Evolutionary conservation across 2,329 filamentous ascomycete species (phyloP).

Genomic region (Camillea tinctor): DNA sequence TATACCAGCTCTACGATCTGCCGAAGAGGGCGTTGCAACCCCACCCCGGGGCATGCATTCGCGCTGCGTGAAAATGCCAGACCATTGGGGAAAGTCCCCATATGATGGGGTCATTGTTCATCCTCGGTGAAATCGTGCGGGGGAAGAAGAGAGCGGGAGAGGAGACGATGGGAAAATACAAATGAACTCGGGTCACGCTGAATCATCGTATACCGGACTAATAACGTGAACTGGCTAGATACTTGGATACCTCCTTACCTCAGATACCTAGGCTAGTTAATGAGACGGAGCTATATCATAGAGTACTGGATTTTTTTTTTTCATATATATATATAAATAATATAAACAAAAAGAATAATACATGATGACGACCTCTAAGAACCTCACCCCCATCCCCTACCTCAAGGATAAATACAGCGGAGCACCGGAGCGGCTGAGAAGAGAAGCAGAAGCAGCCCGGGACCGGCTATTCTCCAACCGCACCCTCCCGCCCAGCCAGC

Average conservation of each 20-base stretch:
- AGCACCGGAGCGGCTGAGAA: conserved; percentile 21
- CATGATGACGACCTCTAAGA: conserved; percentile 8
- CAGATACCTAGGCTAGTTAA: not conserved
- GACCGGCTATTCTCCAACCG: conserved; percentile 22
- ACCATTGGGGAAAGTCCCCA: not conserved
- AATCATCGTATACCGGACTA: not conserved
- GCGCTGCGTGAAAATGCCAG: not conserved
- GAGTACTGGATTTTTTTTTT: too few relatives aligned
- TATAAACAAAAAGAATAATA: not conserved
- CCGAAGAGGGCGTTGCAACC: not conserved
- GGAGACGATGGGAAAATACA: not conserved
- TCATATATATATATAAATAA: too few relatives aligned
- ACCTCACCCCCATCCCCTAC: conserved; percentile 11
- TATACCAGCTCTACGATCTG: not conserved
- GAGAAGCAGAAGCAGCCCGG: conserved; percentile 22
- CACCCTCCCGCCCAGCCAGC: conserved; percentile 20
- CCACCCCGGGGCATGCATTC: not conserved
- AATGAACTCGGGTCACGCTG: not conserved
- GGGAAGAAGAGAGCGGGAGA: too few relatives aligned
- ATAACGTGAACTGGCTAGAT: not conserved
- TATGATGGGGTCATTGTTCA: not conserved
- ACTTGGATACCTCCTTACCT: too few relatives aligned
- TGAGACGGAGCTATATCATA: not conserved
- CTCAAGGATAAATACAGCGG: conserved; percentile 28
- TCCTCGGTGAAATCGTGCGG: not conserved